These are phyloP conservation scores for Leccinum broughii DNA, from an alignment of 768 basidiomycete species.

Conservation along the genomic window DNA sequence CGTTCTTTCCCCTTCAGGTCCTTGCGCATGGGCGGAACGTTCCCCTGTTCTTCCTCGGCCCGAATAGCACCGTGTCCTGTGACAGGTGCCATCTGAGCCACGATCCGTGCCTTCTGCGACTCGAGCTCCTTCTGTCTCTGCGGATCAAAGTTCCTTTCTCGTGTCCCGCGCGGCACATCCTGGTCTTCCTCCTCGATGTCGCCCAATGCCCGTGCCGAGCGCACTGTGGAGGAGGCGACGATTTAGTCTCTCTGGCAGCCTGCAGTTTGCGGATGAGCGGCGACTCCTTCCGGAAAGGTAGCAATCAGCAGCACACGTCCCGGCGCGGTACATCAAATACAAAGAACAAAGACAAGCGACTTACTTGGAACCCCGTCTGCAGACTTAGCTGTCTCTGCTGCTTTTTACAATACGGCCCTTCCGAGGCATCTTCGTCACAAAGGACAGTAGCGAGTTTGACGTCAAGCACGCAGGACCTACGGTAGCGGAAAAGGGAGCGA, in stretches of 20 bases:
- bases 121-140: slow-evolving; percentile 74
- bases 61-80: slow-evolving; percentile 28
- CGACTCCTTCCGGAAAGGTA: slow-evolving; percentile 30
- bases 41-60: slow-evolving; percentile 38
- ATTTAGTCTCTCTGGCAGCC: slow-evolving; percentile 48
- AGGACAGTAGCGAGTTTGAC: too few relatives aligned
- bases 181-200: slow-evolving; percentile 48
- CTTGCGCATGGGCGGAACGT: slow-evolving; percentile 33
- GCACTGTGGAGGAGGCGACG: slow-evolving; percentile 51
- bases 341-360: too few relatives aligned
- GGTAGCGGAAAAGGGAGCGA: too few relatives aligned
- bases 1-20: slow-evolving; percentile 35
- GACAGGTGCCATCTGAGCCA: slow-evolving; percentile 85
- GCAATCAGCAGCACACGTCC: slow-evolving; percentile 1
- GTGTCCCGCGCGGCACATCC: slow-evolving; percentile 40
- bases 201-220: slow-evolving; percentile 42
- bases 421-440: too few relatives aligned
- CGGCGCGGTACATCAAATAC: too few relatives aligned
- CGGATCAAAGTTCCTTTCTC: slow-evolving; percentile 42
- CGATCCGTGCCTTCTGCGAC: slow-evolving; percentile 89
- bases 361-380: too few relatives aligned
- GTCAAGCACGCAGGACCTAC: too few relatives aligned
- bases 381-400: too few relatives aligned
- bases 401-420: too few relatives aligned
- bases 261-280: slow-evolving; percentile 53